A percentile compares a stretch with the other conserved stretches of the same genome.
These are phyloP conservation scores for Colletotrichum lupini DNA, from an alignment of 2,329 filamentous ascomycete genomes.

Conservation along the genomic window DNA sequence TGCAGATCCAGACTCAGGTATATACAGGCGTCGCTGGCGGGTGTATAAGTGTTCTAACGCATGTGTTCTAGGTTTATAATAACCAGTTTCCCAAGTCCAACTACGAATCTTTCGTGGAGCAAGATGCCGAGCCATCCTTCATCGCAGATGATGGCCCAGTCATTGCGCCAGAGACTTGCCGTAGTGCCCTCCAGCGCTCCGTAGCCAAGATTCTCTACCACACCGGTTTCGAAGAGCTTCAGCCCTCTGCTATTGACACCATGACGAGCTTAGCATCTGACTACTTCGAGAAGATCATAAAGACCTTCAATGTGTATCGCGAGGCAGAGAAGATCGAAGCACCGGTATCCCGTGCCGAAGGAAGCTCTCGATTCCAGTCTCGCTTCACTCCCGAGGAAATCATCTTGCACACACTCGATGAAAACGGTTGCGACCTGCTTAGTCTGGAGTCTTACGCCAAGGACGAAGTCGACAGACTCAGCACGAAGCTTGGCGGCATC, in stretches of 20 bases:
- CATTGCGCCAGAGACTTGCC: slow-evolving; percentile 85
- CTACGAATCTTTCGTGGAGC: slow-evolving; percentile 86
- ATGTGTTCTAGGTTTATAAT: slow-evolving; percentile 79
- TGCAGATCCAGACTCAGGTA: slow-evolving; percentile 98
- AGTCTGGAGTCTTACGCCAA: slow-evolving; percentile 87
- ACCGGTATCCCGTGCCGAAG: slow-evolving; percentile 50
- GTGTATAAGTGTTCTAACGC: neutral
- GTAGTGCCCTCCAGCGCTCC: slow-evolving; percentile 86
- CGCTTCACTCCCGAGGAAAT: slow-evolving; percentile 87
- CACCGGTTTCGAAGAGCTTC: slow-evolving; percentile 95
- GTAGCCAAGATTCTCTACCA: slow-evolving; percentile 97
- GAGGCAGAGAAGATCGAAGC: slow-evolving; percentile 82
- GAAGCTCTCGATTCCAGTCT: slow-evolving; percentile 63
- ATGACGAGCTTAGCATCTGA: slow-evolving; percentile 90
- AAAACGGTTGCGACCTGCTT: slow-evolving; percentile 86
- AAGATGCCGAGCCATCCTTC: slow-evolving; percentile 89
- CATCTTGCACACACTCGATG: slow-evolving; percentile 84
- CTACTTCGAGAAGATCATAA: slow-evolving; percentile 87
- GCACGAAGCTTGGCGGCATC: slow-evolving; percentile 81
- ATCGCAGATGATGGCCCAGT: slow-evolving; percentile 89
- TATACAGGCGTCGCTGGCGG: slow-evolving; percentile 38
- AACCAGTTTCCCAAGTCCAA: slow-evolving; percentile 99
- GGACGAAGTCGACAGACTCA: slow-evolving; percentile 91
- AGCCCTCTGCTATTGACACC: slow-evolving; percentile 91
- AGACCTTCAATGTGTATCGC: slow-evolving; percentile 83